Evolutionary conservation across 1,284 basidiomycete species (phyloP).

Genomic region (Irpex sp.): DNA sequence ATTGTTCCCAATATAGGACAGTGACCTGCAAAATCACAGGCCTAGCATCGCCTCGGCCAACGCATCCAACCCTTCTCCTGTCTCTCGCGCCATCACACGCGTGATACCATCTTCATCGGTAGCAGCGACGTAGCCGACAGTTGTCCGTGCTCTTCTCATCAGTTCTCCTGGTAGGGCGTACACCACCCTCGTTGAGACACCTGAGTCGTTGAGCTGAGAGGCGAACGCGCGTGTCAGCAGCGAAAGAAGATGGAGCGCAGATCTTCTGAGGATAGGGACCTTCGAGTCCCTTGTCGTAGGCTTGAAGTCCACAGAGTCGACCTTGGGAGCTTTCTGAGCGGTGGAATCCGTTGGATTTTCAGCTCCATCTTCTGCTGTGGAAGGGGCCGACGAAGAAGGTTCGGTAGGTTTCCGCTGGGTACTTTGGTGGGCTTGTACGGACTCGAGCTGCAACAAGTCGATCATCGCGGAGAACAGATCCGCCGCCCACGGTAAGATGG

Average conservation of each 20-base stretch:
- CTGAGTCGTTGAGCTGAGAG: constrained; percentile 38
- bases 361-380: constrained; percentile 7
- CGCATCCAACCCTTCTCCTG: constrained; percentile 49
- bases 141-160: constrained; percentile 51
- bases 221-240: constrained; percentile 54
- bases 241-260: constrained; percentile 75
- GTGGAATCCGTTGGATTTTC: constrained; percentile 14
- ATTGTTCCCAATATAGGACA: too few species aligned
- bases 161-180: constrained; percentile 31
- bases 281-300: constrained; percentile 57
- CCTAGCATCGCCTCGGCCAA: constrained; percentile 46
- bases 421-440: constrained; percentile 27
- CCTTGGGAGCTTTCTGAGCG: constrained; percentile 26
- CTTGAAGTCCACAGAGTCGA: constrained; percentile 37
- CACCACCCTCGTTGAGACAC: neutral
- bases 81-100: constrained; percentile 76
- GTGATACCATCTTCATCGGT: constrained; percentile 74
- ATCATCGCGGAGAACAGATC: constrained; percentile 65
- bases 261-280: constrained; percentile 75
- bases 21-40: constrained; percentile 20
- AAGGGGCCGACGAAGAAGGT: neutral
- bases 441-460: constrained; percentile 78
- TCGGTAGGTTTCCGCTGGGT: neutral
- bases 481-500: constrained; percentile 56
- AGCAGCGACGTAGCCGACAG: constrained; percentile 64